These are phyloP conservation scores for Ormosia emarginata DNA, from an alignment of 306 rosid genomes.

Conservation along the genomic window DNA sequence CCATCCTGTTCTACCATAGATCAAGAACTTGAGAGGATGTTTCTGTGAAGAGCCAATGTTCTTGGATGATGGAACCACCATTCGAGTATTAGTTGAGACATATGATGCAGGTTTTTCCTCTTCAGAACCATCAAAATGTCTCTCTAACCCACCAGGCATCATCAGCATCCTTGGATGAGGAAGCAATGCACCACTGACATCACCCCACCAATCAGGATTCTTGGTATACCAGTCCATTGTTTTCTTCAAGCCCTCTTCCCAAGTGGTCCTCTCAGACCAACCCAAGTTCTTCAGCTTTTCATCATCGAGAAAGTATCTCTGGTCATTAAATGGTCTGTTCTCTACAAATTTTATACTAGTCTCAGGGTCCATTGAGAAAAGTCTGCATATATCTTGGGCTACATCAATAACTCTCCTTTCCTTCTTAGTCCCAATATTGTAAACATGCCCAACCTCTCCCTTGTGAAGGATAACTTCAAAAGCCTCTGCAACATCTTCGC, in stretches of 20 bases:
- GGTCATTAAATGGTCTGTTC: constrained; percentile 90
- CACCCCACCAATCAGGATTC: constrained; percentile 95
- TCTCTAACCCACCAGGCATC: constrained; percentile 91
- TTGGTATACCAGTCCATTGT: constrained; percentile 81
- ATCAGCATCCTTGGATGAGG: constrained; percentile 93
- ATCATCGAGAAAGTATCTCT: constrained; percentile 83
- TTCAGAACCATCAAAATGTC: constrained; percentile 60
- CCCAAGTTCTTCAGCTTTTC: constrained; percentile 77
- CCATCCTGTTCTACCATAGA: constrained; percentile 90
- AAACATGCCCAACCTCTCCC: constrained; percentile 96
- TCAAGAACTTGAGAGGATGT: constrained; percentile 61
- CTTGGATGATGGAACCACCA: constrained; percentile 76
- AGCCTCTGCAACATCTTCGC: constrained; percentile 96
- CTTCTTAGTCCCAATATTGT: constrained; percentile 80
- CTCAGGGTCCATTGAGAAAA: constrained; percentile 58
- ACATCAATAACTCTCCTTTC: constrained; percentile 94
- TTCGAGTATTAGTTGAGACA: constrained; percentile 54
- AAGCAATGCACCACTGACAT: constrained; percentile 86
- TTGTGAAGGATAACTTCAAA: constrained; percentile 86
- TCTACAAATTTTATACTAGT: constrained; percentile 79
- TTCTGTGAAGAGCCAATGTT: constrained; percentile 39
- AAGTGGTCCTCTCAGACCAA: constrained; percentile 76
- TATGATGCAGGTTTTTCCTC: constrained; percentile 49
- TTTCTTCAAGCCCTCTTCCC: constrained; percentile 95
- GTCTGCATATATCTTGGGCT: constrained; percentile 74